Conservation (phyloP, 805 yeast genomes). For the Zygotorulaspora chibaensis region DNA sequence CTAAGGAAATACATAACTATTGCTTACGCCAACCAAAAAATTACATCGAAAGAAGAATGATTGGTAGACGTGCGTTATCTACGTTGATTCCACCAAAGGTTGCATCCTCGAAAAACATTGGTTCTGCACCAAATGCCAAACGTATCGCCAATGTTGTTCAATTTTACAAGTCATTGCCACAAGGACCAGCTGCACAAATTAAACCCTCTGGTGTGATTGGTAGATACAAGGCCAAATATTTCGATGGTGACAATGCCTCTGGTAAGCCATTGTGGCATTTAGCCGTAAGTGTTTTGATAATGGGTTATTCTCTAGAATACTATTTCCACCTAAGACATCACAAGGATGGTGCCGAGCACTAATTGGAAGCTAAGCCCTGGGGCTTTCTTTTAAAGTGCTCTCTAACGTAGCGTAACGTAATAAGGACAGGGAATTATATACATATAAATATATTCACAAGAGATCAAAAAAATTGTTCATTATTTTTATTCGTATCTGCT, state of each 20-base stretch:
- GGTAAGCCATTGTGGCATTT: constrained; percentile 81
- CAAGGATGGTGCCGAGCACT: constrained; percentile 45
- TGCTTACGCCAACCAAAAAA: too few relatives aligned
- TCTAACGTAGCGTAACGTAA: too few relatives aligned
- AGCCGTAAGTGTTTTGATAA: constrained; percentile 58
- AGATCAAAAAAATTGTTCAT: neutral
- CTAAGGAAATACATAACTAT: too few relatives aligned
- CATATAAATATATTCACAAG: neutral
- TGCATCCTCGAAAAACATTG: constrained; percentile 93
- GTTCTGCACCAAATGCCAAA: constrained; percentile 94
- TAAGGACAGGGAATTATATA: neutral
- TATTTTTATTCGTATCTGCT: neutral
- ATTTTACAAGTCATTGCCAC: constrained; percentile 94
- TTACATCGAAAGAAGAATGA: constrained; percentile 36
- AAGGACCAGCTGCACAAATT: constrained; percentile 78
- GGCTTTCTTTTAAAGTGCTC: neutral
- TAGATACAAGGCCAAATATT: constrained; percentile 80
- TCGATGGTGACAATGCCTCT: constrained; percentile 76
- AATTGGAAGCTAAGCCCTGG: neutral
- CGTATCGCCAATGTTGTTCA: constrained; percentile 92
- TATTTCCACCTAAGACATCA: constrained; percentile 77
- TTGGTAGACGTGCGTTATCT: constrained; percentile 88
- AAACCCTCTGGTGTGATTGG: constrained; percentile 66
- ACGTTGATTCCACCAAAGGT: constrained; percentile 98
- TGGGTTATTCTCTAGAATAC: constrained; percentile 92